These are phyloP conservation scores for Paraphaeosphaeria minitans DNA, from an alignment of 2,329 filamentous ascomycete genomes.

Conservation along the genomic window DNA sequence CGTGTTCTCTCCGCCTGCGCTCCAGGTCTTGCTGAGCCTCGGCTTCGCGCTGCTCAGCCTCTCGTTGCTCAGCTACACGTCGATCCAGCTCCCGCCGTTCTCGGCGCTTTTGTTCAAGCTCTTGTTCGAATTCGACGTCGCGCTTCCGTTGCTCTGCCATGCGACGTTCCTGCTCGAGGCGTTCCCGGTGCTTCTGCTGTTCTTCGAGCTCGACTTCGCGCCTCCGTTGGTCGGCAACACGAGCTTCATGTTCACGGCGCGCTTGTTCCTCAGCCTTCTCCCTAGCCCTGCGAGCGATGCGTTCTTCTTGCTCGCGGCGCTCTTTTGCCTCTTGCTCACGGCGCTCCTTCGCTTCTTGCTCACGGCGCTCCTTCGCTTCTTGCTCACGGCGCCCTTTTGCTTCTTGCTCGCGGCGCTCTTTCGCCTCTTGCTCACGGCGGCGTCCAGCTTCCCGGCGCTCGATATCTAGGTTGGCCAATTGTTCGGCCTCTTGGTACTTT, in stretches of 20 bases:
- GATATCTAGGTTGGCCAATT: constrained; percentile 21
- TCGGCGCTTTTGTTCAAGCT: constrained; percentile 27
- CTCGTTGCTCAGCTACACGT: constrained; percentile 30
- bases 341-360: constrained; percentile 34
- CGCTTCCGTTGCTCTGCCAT: constrained; percentile 32
- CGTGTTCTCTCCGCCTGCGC: constrained; percentile 32
- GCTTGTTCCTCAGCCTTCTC: constrained; percentile 23
- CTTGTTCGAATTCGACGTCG: constrained; percentile 33
- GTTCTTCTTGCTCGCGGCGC: constrained; percentile 19
- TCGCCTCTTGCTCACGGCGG: constrained; percentile 26
- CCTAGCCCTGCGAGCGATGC: constrained; percentile 6
- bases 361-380: constrained; percentile 26
- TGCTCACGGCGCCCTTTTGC: no score
- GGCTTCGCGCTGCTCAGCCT: constrained; percentile 34
- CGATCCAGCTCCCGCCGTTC: constrained; percentile 36
- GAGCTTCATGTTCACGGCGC: constrained; percentile 23
- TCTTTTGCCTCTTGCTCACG: constrained; percentile 24
- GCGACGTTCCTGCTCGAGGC: constrained; percentile 20
- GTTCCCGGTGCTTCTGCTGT: constrained; percentile 36
- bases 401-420: constrained; percentile 18
- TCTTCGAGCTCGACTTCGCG: constrained; percentile 31
- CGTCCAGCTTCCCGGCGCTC: constrained; percentile 29
- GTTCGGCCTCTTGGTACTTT: constrained; percentile 35
- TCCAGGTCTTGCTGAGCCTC: constrained; percentile 35
- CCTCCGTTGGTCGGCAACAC: constrained; percentile 28